A percentile compares a stretch with the other conserved stretches of the same genome.
These are phyloP conservation scores for Mariannaea elegans DNA, from an alignment of 2,329 filamentous ascomycete species.

Conservation along the genomic window DNA sequence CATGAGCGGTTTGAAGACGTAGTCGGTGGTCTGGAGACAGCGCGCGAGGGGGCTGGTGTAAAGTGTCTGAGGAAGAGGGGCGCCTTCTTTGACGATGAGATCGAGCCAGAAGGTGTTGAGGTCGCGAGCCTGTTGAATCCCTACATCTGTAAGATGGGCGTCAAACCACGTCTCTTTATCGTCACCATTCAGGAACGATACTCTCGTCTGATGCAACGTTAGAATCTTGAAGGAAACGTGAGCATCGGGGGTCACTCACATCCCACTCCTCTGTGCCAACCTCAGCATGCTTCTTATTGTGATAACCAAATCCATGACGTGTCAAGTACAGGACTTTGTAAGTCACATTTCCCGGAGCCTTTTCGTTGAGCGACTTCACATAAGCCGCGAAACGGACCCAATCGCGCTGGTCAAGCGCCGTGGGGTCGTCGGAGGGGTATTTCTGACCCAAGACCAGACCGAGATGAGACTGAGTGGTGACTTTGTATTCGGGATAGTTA, in stretches of 20 bases:
- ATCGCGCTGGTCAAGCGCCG: constrained; percentile 48
- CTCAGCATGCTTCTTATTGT: constrained; percentile 60
- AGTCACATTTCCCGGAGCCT: constrained; percentile 50
- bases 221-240: neutral
- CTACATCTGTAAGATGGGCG: constrained; percentile 59
- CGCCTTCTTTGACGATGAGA: constrained; percentile 53
- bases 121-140: constrained; percentile 61
- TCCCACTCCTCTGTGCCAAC: constrained; percentile 68
- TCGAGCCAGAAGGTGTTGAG: constrained; percentile 62
- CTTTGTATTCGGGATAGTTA: constrained; percentile 40
- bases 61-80: constrained; percentile 62
- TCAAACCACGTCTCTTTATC: constrained; percentile 51
- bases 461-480: constrained; percentile 58
- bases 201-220: constrained; percentile 39
- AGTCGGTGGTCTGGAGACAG: constrained; percentile 64
- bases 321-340: constrained; percentile 66
- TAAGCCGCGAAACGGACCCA: constrained; percentile 62
- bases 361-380: constrained; percentile 56
- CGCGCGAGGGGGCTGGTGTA: constrained; percentile 68
- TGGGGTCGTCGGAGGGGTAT: constrained; percentile 53
- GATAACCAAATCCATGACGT: constrained; percentile 64
- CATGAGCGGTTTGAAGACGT: constrained; percentile 58
- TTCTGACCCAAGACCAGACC: constrained; percentile 59
- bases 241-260: constrained; percentile 38
- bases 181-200: constrained; percentile 51